Conservation (phyloP, 169 alveolate genomes). For the Prorocentrum cordatum region DNA sequence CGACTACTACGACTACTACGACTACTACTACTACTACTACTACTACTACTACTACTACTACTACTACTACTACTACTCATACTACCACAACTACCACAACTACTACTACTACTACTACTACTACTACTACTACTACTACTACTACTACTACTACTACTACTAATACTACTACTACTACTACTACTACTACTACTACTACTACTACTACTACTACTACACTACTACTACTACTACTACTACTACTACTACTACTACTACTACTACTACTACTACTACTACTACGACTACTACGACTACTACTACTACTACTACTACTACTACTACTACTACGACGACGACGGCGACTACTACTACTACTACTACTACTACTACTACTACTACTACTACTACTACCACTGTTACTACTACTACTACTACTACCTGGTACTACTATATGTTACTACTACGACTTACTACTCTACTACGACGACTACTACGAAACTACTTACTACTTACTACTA, state of each 20-base stretch:
- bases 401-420: no score
- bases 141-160: background rate
- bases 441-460: no score
- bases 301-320: background rate
- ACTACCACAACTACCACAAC: background rate
- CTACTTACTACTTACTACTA: no score
- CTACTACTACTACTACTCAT: background rate
- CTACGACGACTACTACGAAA: no score
- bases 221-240: background rate
- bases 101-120: background rate
- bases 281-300: background rate
- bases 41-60: background rate
- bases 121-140: background rate
- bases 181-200: background rate
- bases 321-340: background rate
- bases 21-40: background rate
- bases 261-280: background rate
- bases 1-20: background rate
- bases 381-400: no score
- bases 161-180: background rate
- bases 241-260: background rate
- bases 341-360: no score
- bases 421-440: no score
- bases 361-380: no score
- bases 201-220: background rate